Evolutionary conservation across 805 yeast genomes (phyloP).

Genomic region (Nakazawaea anatomiae): DNA sequence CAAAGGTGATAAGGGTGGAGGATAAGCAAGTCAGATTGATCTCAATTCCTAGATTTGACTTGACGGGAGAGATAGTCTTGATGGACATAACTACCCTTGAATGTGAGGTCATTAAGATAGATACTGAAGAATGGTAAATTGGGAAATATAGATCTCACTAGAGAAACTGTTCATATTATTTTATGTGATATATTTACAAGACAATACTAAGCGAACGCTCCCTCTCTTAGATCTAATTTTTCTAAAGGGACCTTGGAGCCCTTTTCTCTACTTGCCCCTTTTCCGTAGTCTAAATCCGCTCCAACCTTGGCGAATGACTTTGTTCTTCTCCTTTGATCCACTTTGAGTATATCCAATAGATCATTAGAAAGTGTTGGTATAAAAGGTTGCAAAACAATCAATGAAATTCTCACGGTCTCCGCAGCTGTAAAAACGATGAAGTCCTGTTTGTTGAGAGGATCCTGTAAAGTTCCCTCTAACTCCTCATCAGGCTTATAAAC

Average conservation of each 20-base stretch:
- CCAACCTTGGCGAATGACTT: slow-evolving; percentile 45
- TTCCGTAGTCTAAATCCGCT: slow-evolving; percentile 57
- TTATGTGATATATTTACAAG: neutral
- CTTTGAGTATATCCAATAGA: slow-evolving; percentile 61
- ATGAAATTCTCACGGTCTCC: slow-evolving; percentile 62
- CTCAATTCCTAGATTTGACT: slow-evolving; percentile 64
- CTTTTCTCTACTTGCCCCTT: slow-evolving; percentile 27
- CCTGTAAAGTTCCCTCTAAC: slow-evolving; percentile 16
- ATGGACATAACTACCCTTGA: slow-evolving; percentile 54
- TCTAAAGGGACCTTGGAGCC: slow-evolving; percentile 26
- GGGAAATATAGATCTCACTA: neutral
- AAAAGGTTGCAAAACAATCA: slow-evolving; percentile 66
- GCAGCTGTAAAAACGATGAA: slow-evolving; percentile 56
- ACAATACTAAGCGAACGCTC: slow-evolving; percentile 8
- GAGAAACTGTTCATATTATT: neutral
- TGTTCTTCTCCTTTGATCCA: slow-evolving; percentile 34
- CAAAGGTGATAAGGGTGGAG: slow-evolving; percentile 31
- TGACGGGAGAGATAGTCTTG: slow-evolving; percentile 59
- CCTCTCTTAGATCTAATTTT: slow-evolving; percentile 16
- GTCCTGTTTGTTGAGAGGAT: slow-evolving; percentile 32
- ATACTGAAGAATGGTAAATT: slow-evolving; percentile 7
- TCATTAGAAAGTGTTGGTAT: slow-evolving; percentile 58
- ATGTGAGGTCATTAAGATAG: slow-evolving; percentile 40
- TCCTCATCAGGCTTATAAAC: slow-evolving; percentile 21
- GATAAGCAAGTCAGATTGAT: slow-evolving; percentile 41